Evolutionary conservation across 140 eudicot species (phyloP), one percentile per base, ranked within the genome.

Genomic region (Oenanthe javanica): DNA sequence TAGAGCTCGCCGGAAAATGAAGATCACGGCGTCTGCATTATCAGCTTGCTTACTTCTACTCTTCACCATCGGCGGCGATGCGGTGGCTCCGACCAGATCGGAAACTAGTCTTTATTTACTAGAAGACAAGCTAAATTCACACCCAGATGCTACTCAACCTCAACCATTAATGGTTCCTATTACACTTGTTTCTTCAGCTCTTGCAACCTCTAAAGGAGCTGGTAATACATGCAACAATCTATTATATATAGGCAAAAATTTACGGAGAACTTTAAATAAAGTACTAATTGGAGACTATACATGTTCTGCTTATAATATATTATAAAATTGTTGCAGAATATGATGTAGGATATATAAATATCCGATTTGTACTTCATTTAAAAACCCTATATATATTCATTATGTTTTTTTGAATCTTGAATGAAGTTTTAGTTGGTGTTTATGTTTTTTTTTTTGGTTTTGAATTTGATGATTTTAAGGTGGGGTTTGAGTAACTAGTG

Each of bases 191-290:
- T 45, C 77, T 1, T 21, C 77, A 3, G 55, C 42, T 23, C 1
- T 11, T 74, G 6, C 77, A n/a, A 46, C 77, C 54, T 74, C 77
- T 74, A 74, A 74, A 74, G 77, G 77, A 74, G 77, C 77, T 74
- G 77, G 77, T 74, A n/a, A 74, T 31, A 31, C 31, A 31, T 31
- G 31, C 31, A 31, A 31, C 31, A 31, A 31, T 31, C 31, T 31
- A 31, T 31, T 31, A 31, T 31, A 31, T 31, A 31, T 31, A 31
- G 31, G 31, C 31, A 31, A 31, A 31, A 31, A 31, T 31, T 31
- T 31, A 31, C 31, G 1, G 31, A 31, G 31, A 31, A 31, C 31
- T 31, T 31, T 31, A 31, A 31, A 31, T 31, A 31, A 31, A 31
- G 31, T 31, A 31, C 31, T 31, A 31, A 31, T 31, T 1, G 31